Percentiles rank a stretch among this genome's conserved stretches.
Evolutionary conservation across 257 asterid genomes (phyloP).

Genomic region (Cordia subcordata): DNA sequence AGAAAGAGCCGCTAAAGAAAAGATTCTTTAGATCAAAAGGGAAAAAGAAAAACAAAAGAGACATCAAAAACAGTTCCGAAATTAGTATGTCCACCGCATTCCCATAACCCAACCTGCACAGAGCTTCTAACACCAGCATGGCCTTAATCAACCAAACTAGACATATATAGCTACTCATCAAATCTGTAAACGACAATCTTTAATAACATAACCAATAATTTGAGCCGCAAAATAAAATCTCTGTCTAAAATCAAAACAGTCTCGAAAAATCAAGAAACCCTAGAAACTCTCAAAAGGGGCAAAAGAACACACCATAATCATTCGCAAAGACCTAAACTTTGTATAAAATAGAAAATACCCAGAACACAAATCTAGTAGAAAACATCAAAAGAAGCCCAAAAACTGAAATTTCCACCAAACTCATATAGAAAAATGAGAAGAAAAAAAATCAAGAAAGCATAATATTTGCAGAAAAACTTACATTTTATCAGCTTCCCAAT

Average conservation of each 20-base stretch:
- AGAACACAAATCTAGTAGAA: constrained; percentile 25
- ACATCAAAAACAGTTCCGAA: no score
- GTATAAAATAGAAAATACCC: constrained; percentile 17
- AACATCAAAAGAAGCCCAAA: constrained; percentile 12
- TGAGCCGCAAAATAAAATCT: no score
- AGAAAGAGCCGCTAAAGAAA: no score
- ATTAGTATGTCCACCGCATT: no score
- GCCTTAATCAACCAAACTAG: no score
- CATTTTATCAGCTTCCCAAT: constrained; percentile 99
- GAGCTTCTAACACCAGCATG: no score
- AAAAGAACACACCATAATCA: neutral
- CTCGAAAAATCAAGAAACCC: constrained; percentile 4
- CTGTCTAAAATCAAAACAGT: neutral
- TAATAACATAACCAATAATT: no score
- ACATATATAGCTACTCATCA: no score
- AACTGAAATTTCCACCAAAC: constrained; percentile 9
- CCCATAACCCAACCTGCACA: no score
- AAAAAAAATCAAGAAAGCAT: neutral
- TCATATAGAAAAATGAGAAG: constrained; percentile 10
- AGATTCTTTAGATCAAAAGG: no score
- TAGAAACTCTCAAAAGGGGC: neutral
- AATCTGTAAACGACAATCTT: no score
- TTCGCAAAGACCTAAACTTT: constrained; percentile 9
- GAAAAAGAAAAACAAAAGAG: no score
- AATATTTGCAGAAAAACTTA: constrained; percentile 23